Evolutionary conservation across 257 asterid species (phyloP).

Genomic region (Echites panduratus): DNA sequence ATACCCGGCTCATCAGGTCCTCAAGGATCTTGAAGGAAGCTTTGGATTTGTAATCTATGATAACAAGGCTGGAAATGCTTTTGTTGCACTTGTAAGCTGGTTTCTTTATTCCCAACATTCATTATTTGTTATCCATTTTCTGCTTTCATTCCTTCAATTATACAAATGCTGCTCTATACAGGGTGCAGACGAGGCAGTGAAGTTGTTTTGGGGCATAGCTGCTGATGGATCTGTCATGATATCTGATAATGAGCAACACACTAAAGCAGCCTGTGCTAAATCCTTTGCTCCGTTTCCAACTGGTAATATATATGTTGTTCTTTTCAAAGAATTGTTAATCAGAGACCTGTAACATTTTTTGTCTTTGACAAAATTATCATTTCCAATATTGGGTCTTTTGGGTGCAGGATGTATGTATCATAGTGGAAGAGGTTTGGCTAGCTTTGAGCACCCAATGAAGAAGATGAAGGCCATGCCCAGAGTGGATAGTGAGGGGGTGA

Average conservation of each 20-base stretch:
- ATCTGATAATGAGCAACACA: slow-evolving; percentile 57
- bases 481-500: slow-evolving; percentile 85
- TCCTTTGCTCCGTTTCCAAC: slow-evolving; percentile 95
- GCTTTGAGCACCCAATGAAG: slow-evolving; percentile 89
- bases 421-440: slow-evolving; percentile 69
- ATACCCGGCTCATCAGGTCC: slow-evolving; percentile 87
- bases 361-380: background rate
- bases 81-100: slow-evolving; percentile 74
- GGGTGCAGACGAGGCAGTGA: slow-evolving; percentile 71
- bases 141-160: background rate
- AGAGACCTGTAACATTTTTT: too few relatives aligned
- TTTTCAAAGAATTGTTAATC: too few relatives aligned
- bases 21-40: slow-evolving; percentile 80
- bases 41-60: slow-evolving; percentile 89
- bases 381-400: background rate
- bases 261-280: slow-evolving; percentile 75
- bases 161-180: slow-evolving; percentile 14
- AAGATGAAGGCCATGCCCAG: slow-evolving; percentile 96
- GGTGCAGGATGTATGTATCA: slow-evolving; percentile 89
- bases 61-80: slow-evolving; percentile 59
- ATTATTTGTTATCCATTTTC: background rate
- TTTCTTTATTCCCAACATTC: background rate
- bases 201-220: slow-evolving; percentile 76
- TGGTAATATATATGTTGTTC: slow-evolving; percentile 40
- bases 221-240: slow-evolving; percentile 80